Percentiles rank a stretch among this genome's conserved stretches.
Conservation (phyloP, 148 eudicot species). For the Amaranthus palmeri region DNA sequence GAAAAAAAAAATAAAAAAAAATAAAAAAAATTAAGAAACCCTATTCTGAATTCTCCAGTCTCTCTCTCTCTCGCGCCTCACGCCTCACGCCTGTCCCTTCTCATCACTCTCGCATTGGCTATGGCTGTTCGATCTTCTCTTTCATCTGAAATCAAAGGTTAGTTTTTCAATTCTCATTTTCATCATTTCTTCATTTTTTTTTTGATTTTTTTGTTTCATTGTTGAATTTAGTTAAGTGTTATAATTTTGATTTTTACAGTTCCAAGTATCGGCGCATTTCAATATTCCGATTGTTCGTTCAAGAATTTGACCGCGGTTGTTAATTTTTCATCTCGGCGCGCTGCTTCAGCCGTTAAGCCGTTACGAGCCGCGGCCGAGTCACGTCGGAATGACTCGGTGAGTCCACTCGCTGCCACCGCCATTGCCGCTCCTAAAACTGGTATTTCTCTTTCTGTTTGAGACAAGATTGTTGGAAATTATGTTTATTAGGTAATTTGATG, state of each 20-base stretch:
- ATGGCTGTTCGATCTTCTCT: slow-evolving; percentile 37
- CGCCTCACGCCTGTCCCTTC: too few species aligned
- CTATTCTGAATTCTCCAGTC: too few species aligned
- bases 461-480: too few species aligned
- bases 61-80: too few species aligned
- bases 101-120: too few species aligned
- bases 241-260: slow-evolving; percentile 25
- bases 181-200: not conserved
- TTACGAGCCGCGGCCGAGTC: slow-evolving; percentile 53
- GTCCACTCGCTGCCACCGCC: slow-evolving; percentile 59
- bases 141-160: slow-evolving; percentile 52
- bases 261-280: slow-evolving; percentile 41
- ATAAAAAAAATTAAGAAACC: too few species aligned
- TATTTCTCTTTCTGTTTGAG: not conserved
- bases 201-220: not conserved
- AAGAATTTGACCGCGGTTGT: slow-evolving; percentile 12
- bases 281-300: slow-evolving; percentile 49
- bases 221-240: not conserved
- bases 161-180: not conserved
- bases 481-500: not conserved
- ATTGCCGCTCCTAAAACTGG: slow-evolving; percentile 50
- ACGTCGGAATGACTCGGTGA: slow-evolving; percentile 55
- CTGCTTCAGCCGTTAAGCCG: slow-evolving; percentile 34
- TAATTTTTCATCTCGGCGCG: slow-evolving; percentile 35
- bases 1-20: too few species aligned